These are phyloP conservation scores for Podospora tetraspora DNA, from an alignment of 495 filamentous ascomycete genomes.

Conservation along the genomic window DNA sequence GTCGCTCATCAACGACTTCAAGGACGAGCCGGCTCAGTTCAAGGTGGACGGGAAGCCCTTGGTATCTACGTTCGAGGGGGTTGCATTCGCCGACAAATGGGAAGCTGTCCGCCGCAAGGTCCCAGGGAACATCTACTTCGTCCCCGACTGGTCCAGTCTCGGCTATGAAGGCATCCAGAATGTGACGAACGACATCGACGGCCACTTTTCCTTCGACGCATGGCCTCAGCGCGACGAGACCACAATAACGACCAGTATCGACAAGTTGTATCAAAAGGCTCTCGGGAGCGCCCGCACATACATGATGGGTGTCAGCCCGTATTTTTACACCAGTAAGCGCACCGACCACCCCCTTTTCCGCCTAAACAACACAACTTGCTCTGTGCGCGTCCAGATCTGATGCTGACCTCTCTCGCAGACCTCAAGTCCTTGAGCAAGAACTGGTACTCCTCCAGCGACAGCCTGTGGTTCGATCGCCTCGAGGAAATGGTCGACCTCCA, in stretches of 20 bases:
- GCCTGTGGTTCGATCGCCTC: constrained; percentile 65
- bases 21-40: constrained; percentile 42
- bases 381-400: no score
- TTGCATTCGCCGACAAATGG: constrained; percentile 48
- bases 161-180: constrained; percentile 40
- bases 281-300: constrained; percentile 46
- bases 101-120: constrained; percentile 40
- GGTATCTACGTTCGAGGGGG: constrained; percentile 57
- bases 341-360: neutral
- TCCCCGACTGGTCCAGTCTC: constrained; percentile 55
- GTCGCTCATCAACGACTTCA: constrained; percentile 49
- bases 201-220: constrained; percentile 56
- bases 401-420: neutral
- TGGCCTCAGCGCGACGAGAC: constrained; percentile 46
- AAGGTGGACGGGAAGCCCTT: constrained; percentile 48
- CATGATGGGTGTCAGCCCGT: constrained; percentile 70
- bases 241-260: neutral
- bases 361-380: neutral
- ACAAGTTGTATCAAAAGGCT: neutral
- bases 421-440: constrained; percentile 46
- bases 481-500: constrained; percentile 52
- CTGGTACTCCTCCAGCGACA: constrained; percentile 62
- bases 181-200: constrained; percentile 44
- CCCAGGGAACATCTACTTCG: constrained; percentile 45
- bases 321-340: constrained; percentile 52